Conservation (phyloP, 2,329 filamentous ascomycete genomes). For the Epicoccum nigrum region DNA sequence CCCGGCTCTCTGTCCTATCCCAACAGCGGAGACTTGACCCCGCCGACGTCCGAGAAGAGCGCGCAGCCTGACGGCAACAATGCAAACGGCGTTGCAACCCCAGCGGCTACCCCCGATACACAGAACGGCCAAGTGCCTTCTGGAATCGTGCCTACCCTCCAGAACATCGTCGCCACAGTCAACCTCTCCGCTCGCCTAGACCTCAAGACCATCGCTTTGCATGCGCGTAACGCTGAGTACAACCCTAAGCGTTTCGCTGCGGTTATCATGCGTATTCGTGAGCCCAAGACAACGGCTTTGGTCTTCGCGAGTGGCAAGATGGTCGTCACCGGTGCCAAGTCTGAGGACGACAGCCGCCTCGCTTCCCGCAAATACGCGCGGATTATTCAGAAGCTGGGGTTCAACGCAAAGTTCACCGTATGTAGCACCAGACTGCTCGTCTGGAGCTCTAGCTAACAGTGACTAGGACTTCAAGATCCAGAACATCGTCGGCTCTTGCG, state of each 20-base stretch:
- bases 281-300: slow-evolving; percentile 96
- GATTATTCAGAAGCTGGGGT: slow-evolving; percentile 99
- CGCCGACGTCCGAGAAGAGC: slow-evolving; percentile 75
- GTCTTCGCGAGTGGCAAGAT: slow-evolving; percentile 99
- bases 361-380: slow-evolving; percentile 97
- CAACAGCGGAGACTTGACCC: slow-evolving; percentile 78
- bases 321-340: slow-evolving; percentile 98
- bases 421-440: slow-evolving; percentile 25
- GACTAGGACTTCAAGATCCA: slow-evolving; percentile 85
- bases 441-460: slow-evolving; percentile 24
- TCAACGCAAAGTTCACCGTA: slow-evolving; percentile 95
- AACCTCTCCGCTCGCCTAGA: slow-evolving; percentile 99
- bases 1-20: slow-evolving; percentile 92
- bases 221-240: slow-evolving; percentile 98
- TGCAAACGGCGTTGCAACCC: slow-evolving; percentile 78
- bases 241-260: slow-evolving; percentile 99
- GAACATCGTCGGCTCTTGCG: slow-evolving; percentile 97
- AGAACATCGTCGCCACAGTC: slow-evolving; percentile 97
- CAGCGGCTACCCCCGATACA: slow-evolving; percentile 83
- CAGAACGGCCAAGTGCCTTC: slow-evolving; percentile 68
- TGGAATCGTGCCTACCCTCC: slow-evolving; percentile 65
- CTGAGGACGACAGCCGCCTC: slow-evolving; percentile 96
- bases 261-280: slow-evolving; percentile 99
- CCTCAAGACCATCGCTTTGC: slow-evolving; percentile 97
- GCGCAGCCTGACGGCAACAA: slow-evolving; percentile 58